Evolutionary conservation across 495 filamentous ascomycete genomes (phyloP).

Genomic region (Neurospora hispaniola): DNA sequence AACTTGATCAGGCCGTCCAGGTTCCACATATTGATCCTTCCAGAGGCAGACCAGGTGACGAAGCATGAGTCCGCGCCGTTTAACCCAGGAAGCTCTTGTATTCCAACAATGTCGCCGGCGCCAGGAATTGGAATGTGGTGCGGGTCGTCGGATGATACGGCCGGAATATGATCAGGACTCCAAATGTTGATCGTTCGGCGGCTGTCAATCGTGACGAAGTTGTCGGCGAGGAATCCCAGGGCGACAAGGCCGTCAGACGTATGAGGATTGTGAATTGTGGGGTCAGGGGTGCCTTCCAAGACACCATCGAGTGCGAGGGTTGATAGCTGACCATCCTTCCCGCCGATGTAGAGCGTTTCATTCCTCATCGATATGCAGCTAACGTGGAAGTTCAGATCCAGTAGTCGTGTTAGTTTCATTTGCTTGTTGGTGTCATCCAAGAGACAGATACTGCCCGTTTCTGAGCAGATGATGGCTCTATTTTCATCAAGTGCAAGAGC

Average conservation of each 20-base stretch:
- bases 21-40: slow-evolving; percentile 73
- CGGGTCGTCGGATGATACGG: slow-evolving; percentile 17
- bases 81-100: slow-evolving; percentile 46
- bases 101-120: slow-evolving; percentile 71
- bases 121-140: slow-evolving; percentile 46
- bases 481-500: slow-evolving; percentile 62
- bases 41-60: slow-evolving; percentile 76
- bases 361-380: slow-evolving; percentile 46
- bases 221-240: slow-evolving; percentile 57
- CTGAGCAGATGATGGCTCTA: slow-evolving; percentile 60
- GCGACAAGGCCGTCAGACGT: slow-evolving; percentile 38
- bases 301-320: slow-evolving; percentile 31
- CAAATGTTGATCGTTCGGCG: slow-evolving; percentile 62
- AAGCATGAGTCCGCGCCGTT: slow-evolving; percentile 57
- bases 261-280: slow-evolving; percentile 17
- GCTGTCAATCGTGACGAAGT: slow-evolving; percentile 66
- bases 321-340: slow-evolving; percentile 34
- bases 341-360: slow-evolving; percentile 29
- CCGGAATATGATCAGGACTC: slow-evolving; percentile 29
- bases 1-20: slow-evolving; percentile 54
- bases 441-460: slow-evolving; percentile 63
- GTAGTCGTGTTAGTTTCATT: slow-evolving; percentile 54
- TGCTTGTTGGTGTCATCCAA: slow-evolving; percentile 67
- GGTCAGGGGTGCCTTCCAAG: slow-evolving; percentile 18
- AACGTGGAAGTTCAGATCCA: slow-evolving; percentile 51